phyloP scores from a whole-genome alignment of 192 early-diverging fungal species.

The Backusella circina region DNA sequence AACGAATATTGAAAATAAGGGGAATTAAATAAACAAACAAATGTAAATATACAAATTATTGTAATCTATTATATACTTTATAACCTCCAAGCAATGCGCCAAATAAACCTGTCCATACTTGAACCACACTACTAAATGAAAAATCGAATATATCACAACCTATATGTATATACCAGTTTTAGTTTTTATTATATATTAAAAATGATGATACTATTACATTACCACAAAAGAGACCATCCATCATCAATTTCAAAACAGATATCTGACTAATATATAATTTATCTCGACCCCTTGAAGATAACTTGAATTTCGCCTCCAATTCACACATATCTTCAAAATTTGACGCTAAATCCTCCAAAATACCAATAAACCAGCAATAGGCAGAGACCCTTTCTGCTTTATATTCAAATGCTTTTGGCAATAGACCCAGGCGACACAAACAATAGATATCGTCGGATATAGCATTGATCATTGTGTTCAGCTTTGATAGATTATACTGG shows the following conservation, averaged over 20 bases:
- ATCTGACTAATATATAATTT: constrained; percentile 26
- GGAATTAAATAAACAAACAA: background rate
- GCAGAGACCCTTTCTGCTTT: constrained; percentile 56
- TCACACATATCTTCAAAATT: constrained; percentile 35
- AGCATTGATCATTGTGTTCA: constrained; percentile 46
- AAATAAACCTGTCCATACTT: constrained; percentile 47
- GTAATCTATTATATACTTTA: constrained; percentile 35
- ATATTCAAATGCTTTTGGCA: constrained; percentile 48
- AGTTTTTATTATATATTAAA: background rate
- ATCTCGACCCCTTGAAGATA: constrained; percentile 9
- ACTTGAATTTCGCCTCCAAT: constrained; percentile 4
- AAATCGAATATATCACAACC: constrained; percentile 48
- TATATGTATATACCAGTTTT: constrained; percentile 20
- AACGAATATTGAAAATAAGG: background rate
- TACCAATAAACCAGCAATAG: constrained; percentile 64
- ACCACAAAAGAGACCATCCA: constrained; percentile 76
- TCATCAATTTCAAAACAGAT: constrained; percentile 57
- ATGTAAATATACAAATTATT: constrained; percentile 1
- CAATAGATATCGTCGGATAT: constrained; percentile 72
- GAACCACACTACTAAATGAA: constrained; percentile 43
- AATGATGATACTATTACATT: background rate
- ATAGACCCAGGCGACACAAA: constrained; percentile 59
- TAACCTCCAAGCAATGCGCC: constrained; percentile 44
- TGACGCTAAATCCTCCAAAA: constrained; percentile 61
- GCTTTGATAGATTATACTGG: constrained; percentile 58